A percentile compares a stretch with the other conserved stretches of the same genome.
Conservation (phyloP, 2,329 filamentous ascomycete species). For the Chrysoporthe austroafricana region DNA sequence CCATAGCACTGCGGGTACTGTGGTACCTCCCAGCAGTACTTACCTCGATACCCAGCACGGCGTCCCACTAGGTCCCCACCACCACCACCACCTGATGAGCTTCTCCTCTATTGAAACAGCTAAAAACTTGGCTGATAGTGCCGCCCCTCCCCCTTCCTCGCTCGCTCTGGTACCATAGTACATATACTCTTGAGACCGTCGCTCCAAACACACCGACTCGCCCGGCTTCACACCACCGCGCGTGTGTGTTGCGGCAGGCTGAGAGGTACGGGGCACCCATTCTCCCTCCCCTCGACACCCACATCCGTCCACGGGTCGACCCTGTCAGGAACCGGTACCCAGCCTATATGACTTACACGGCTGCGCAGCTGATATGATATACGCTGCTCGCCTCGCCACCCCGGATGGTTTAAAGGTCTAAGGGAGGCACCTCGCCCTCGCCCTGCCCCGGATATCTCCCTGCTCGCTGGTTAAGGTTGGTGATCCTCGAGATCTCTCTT, state of each 20-base stretch:
- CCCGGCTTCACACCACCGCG: slow-evolving; percentile 24
- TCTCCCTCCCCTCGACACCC: background rate
- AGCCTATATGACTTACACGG: slow-evolving; percentile 9
- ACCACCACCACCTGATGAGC: slow-evolving; percentile 9
- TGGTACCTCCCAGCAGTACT: background rate
- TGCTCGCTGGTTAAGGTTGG: background rate
- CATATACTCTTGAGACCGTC: slow-evolving; percentile 18
- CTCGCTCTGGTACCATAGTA: background rate
- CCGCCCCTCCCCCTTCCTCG: slow-evolving; percentile 18
- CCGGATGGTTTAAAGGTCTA: background rate
- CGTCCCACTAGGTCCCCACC: slow-evolving; percentile 24
- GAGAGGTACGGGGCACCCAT: slow-evolving; percentile 11
- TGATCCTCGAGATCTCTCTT: slow-evolving; percentile 1
- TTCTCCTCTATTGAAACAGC: slow-evolving; percentile 27
- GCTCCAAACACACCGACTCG: slow-evolving; percentile 16
- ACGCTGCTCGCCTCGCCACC: slow-evolving; percentile 14
- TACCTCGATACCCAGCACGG: background rate
- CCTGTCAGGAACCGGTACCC: slow-evolving; percentile 11
- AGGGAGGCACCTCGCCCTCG: slow-evolving; percentile 15
- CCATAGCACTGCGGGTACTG: background rate
- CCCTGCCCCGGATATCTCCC: background rate
- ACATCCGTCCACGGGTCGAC: slow-evolving; percentile 11
- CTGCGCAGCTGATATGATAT: slow-evolving; percentile 18
- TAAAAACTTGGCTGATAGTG: slow-evolving; percentile 21
- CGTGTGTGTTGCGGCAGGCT: slow-evolving; percentile 11